Evolutionary conservation across 2,329 filamentous ascomycete genomes (phyloP).

Genomic region (Microdochium bolleyi): DNA sequence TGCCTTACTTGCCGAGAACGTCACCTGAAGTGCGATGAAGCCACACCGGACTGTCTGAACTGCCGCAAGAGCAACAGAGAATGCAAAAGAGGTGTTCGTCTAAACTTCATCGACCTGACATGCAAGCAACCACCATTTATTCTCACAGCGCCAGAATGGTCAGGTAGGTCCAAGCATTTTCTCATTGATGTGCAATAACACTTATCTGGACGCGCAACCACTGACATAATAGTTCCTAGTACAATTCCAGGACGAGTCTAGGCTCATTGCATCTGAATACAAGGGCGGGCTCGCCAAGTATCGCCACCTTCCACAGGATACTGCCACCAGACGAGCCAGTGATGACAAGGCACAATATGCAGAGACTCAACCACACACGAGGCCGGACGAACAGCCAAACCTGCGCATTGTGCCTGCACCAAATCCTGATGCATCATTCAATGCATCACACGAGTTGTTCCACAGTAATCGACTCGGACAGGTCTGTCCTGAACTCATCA

Average conservation of each 20-base stretch:
- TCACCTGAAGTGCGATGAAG: constrained; percentile 88
- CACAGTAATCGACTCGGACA: constrained; percentile 2
- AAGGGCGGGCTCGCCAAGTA: constrained; percentile 71
- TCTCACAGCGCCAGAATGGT: constrained; percentile 56
- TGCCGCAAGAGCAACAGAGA: constrained; percentile 80
- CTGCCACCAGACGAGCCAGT: constrained; percentile 3
- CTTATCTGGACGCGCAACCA: too few species aligned
- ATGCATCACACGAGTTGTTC: constrained; percentile 8
- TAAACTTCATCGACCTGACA: constrained; percentile 87
- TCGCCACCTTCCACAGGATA: constrained; percentile 39
- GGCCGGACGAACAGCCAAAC: neutral
- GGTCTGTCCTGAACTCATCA: neutral
- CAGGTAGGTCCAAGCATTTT: constrained; percentile 36
- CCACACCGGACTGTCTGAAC: constrained; percentile 56
- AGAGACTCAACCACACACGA: neutral
- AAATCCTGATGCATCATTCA: neutral
- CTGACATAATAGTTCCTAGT: constrained; percentile 34
- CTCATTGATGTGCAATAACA: too few species aligned
- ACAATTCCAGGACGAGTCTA: constrained; percentile 80
- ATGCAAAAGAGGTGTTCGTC: constrained; percentile 77
- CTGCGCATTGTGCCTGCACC: constrained; percentile 3
- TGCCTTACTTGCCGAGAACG: constrained; percentile 85
- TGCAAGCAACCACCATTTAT: constrained; percentile 60
- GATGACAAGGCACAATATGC: neutral
- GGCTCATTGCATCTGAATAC: constrained; percentile 86